Evolutionary conservation across 176 grass and related monocot species (phyloP).

Genomic region (Olyra latifolia): DNA sequence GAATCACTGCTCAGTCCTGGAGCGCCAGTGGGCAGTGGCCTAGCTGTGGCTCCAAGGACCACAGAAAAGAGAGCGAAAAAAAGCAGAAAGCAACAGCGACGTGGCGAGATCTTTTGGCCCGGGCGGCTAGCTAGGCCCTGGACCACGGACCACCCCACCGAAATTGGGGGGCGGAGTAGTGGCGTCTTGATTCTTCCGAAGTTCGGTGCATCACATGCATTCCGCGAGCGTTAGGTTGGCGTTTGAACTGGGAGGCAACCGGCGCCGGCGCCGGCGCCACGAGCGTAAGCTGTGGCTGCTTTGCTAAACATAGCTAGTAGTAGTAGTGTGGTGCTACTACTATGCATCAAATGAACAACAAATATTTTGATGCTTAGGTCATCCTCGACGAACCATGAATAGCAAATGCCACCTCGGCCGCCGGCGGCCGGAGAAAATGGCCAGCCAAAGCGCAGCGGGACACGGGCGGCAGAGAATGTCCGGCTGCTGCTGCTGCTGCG

Average conservation of each 20-base stretch:
- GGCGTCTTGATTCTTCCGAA: background rate
- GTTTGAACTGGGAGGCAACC: background rate
- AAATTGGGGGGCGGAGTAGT: background rate
- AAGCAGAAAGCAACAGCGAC: slow-evolving; percentile 40
- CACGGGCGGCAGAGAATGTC: background rate
- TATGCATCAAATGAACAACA: too few species aligned
- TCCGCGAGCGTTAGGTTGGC: background rate
- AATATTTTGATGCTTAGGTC: background rate
- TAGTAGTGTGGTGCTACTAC: too few species aligned
- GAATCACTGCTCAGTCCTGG: background rate
- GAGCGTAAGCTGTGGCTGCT: background rate
- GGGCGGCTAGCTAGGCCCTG: background rate
- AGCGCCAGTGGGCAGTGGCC: background rate
- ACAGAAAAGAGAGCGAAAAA: background rate
- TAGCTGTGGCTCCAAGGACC: slow-evolving; percentile 22
- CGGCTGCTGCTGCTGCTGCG: background rate
- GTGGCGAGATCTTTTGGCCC: slow-evolving; percentile 16
- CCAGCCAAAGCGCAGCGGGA: background rate
- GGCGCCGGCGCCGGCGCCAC: background rate
- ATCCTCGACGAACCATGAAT: background rate
- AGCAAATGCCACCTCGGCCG: background rate
- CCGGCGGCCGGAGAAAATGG: background rate
- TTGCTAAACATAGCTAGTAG: background rate
- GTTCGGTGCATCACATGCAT: background rate
- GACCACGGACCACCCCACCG: slow-evolving; percentile 41